A percentile compares a stretch with the other conserved stretches of the same genome.
Evolutionary conservation across 495 filamentous ascomycete species (phyloP).

Genomic region (Hyaloscypha finlandica): DNA sequence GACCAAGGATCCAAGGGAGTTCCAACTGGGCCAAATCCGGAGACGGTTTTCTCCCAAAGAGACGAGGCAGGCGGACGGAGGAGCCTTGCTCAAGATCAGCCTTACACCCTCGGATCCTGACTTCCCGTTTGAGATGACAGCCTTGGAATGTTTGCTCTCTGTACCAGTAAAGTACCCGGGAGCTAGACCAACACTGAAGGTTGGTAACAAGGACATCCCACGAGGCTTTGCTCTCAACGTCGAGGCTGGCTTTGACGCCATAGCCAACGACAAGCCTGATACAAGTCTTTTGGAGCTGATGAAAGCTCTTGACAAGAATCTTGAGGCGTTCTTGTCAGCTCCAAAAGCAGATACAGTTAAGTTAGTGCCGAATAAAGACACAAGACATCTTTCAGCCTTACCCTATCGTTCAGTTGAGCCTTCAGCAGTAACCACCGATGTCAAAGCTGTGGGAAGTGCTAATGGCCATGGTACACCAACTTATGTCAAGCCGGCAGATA

Average conservation of each 20-base stretch:
- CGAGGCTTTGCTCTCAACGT: constrained; percentile 79
- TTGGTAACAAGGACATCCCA: constrained; percentile 79
- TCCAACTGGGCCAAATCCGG: constrained; percentile 75
- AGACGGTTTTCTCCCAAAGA: constrained; percentile 70
- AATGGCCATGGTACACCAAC: neutral
- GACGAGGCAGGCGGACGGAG: constrained; percentile 46
- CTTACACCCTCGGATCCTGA: constrained; percentile 66
- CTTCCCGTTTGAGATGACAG: constrained; percentile 35
- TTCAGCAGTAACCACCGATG: neutral
- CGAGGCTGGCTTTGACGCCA: constrained; percentile 71
- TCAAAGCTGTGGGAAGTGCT: neutral
- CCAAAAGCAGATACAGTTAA: constrained; percentile 79
- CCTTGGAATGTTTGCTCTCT: constrained; percentile 58
- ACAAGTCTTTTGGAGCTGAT: constrained; percentile 67
- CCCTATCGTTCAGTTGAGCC: constrained; percentile 25
- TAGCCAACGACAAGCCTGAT: constrained; percentile 57
- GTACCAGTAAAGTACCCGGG: constrained; percentile 67
- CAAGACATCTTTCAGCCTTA: constrained; percentile 38
- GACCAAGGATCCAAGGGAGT: constrained; percentile 67
- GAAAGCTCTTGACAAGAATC: constrained; percentile 71
- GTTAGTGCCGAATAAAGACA: constrained; percentile 67
- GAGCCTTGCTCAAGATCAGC: constrained; percentile 54
- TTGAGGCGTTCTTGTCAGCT: constrained; percentile 71
- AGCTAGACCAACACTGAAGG: constrained; percentile 56
- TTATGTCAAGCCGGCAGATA: constrained; percentile 36